phyloP scores from a whole-genome alignment of 176 grass and related monocot species.

The Hyparrhenia diplandra region DNA sequence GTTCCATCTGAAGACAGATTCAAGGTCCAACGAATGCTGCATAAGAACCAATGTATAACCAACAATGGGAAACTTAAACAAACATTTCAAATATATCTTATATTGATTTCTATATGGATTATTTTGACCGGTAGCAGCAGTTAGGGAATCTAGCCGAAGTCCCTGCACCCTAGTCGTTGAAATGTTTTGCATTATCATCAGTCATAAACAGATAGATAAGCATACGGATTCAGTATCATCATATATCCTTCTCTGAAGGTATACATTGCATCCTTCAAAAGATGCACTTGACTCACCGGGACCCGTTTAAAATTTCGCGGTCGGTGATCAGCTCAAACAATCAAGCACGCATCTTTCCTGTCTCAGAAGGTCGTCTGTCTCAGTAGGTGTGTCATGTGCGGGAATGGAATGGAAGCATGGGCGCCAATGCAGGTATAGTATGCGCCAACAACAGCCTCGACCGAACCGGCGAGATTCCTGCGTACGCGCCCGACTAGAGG shows the following conservation, averaged over 20 bases:
- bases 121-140: neutral
- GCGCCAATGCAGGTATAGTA: neutral
- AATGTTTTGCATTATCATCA: neutral
- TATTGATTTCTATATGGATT: neutral
- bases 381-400: neutral
- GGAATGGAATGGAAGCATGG: neutral
- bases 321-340: neutral
- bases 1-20: neutral
- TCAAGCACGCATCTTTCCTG: neutral
- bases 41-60: neutral
- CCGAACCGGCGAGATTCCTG: slow-evolving; percentile 4
- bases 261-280: neutral
- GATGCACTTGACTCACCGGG: neutral
- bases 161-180: neutral
- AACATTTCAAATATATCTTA: neutral
- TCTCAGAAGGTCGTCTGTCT: neutral
- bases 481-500: neutral
- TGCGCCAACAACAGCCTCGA: neutral
- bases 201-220: neutral
- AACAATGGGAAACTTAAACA: neutral
- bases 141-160: slow-evolving; percentile 8
- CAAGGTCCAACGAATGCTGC: neutral
- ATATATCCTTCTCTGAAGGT: neutral
- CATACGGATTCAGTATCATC: neutral
- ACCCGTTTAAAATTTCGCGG: neutral